phyloP scores from a whole-genome alignment of 2,329 filamentous ascomycete genomes.

The Macrophomina phaseolina region DNA sequence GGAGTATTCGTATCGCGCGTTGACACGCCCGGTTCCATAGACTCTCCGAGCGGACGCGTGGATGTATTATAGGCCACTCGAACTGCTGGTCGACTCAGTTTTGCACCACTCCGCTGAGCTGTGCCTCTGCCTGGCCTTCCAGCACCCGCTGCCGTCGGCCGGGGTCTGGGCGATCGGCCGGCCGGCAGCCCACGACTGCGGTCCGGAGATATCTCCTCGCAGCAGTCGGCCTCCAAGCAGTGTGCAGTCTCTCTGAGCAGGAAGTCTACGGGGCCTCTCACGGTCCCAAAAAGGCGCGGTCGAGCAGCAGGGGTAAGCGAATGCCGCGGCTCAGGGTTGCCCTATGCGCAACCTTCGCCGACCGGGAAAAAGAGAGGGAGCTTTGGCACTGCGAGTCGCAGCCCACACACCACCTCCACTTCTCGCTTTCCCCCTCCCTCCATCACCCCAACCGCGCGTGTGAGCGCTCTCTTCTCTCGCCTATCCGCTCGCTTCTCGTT shows the following conservation, averaged over 20 bases:
- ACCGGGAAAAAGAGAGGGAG: neutral
- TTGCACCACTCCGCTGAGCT: neutral
- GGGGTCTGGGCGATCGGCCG: neutral
- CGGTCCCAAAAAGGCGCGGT: neutral
- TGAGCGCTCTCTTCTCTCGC: neutral
- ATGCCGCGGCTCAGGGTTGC: slow-evolving; percentile 12
- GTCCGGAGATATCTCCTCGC: neutral
- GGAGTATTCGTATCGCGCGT: neutral
- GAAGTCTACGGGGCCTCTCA: too few relatives aligned
- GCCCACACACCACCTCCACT: neutral
- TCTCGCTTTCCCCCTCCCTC: slow-evolving; percentile 8
- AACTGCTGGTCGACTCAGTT: neutral
- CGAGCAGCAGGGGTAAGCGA: slow-evolving; percentile 14
- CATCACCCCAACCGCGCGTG: neutral
- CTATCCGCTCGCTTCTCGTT: neutral
- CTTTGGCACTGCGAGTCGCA: slow-evolving; percentile 12
- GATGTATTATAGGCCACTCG: neutral
- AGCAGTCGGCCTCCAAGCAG: neutral
- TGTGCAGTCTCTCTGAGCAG: too few relatives aligned
- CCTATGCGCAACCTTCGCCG: neutral
- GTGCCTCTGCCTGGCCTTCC: neutral
- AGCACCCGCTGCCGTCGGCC: too few relatives aligned
- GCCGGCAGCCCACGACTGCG: neutral
- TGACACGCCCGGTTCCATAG: neutral
- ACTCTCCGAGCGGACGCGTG: neutral